Evolutionary conservation across 2,329 filamentous ascomycete genomes (phyloP).

Genomic region (Penicillium crustosum): DNA sequence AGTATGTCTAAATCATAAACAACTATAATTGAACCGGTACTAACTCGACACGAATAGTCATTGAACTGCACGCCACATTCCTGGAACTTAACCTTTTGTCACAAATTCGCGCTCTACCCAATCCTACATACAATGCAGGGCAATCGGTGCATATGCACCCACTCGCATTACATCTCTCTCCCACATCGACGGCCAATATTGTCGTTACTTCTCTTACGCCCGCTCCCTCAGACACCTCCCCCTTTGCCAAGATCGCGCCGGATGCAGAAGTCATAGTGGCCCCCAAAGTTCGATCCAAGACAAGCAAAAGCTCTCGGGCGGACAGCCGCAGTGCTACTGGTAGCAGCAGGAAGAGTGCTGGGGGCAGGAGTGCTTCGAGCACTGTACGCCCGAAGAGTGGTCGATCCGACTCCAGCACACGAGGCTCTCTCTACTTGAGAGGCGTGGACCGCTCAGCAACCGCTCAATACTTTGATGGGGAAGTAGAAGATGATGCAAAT

Average conservation of each 20-base stretch:
- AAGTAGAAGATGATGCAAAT: slow-evolving; percentile 54
- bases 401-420: slow-evolving; percentile 61
- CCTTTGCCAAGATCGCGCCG: slow-evolving; percentile 89
- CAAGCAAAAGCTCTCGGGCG: slow-evolving; percentile 60
- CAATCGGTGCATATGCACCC: slow-evolving; percentile 66
- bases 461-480: slow-evolving; percentile 76
- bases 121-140: slow-evolving; percentile 65
- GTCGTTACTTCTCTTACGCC: slow-evolving; percentile 81
- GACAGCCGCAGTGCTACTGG: slow-evolving; percentile 79
- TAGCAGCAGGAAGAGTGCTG: slow-evolving; percentile 71
- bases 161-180: slow-evolving; percentile 87
- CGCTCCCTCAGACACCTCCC: slow-evolving; percentile 61
- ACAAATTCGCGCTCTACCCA: slow-evolving; percentile 90
- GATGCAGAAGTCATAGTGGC: slow-evolving; percentile 97
- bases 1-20: slow-evolving; percentile 49
- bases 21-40: background rate
- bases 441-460: slow-evolving; percentile 71
- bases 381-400: slow-evolving; percentile 61
- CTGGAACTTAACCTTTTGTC: slow-evolving; percentile 89
- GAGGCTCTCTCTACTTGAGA: slow-evolving; percentile 67
- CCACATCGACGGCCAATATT: slow-evolving; percentile 92
- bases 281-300: slow-evolving; percentile 79
- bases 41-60: slow-evolving; percentile 54
- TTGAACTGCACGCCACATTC: slow-evolving; percentile 94
- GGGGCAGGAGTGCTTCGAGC: slow-evolving; percentile 70